These are phyloP conservation scores for Dissophora ornata DNA, from an alignment of 192 early-diverging fungal species.

Conservation along the genomic window DNA sequence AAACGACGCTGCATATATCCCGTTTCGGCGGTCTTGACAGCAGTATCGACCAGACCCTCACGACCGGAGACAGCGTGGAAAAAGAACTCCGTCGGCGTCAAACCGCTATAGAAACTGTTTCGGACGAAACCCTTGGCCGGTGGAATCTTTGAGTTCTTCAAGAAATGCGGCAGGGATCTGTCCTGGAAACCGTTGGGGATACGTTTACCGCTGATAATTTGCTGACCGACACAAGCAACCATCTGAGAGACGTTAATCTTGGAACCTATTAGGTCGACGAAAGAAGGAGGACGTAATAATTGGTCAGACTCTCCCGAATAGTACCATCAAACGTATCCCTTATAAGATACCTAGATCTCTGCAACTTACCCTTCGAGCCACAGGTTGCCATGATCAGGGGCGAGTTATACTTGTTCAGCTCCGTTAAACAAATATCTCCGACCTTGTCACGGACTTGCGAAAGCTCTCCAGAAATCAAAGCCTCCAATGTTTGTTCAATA, in stretches of 20 bases:
- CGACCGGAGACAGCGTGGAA: conserved; percentile 99
- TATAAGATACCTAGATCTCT: background rate
- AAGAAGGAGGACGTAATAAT: too few species aligned
- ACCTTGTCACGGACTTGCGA: conserved; percentile 91
- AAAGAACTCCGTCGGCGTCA: conserved; percentile 97
- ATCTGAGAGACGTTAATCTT: conserved; percentile 99
- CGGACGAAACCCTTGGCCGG: conserved; percentile 97
- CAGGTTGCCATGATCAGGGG: conserved; percentile 99
- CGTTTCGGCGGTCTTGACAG: conserved; percentile 99
- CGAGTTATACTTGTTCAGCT: conserved; percentile 95
- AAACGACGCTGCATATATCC: conserved; percentile 98
- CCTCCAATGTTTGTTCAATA: conserved; percentile 89
- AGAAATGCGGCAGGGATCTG: conserved; percentile 96
- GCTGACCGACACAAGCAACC: conserved; percentile 99
- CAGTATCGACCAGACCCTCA: conserved; percentile 99
- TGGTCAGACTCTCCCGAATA: too few species aligned
- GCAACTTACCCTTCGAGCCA: conserved; percentile 88
- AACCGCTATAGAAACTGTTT: conserved; percentile 95
- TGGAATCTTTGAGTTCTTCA: conserved; percentile 91
- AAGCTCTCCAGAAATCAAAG: conserved; percentile 87
- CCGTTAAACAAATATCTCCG: conserved; percentile 90
- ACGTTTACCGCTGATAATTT: conserved; percentile 97
- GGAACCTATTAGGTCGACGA: conserved; percentile 69
- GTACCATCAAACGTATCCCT: too few species aligned
- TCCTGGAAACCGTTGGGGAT: conserved; percentile 98